Evolutionary conservation across 192 early-diverging fungal species (phyloP), one percentile per base, ranked within the genome.

Genomic region (Coemansia sp.): DNA sequence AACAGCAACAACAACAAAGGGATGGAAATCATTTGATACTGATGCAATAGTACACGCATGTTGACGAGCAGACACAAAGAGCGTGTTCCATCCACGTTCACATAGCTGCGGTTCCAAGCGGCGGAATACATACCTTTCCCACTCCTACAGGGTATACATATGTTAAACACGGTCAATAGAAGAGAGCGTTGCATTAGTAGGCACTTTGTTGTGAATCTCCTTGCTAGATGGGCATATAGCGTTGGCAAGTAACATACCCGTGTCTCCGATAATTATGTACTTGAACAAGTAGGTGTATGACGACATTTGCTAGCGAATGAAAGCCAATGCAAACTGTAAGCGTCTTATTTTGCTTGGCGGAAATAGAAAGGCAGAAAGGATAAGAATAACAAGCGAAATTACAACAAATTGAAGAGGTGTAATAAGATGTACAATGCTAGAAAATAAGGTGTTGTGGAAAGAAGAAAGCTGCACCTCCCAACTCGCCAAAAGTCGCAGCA

Each of bases 191-290:
- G 13, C 2, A 2, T 40, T 40, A 40, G 37, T 40, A 14, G 14
- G 14, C 6, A 2, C 14, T 40, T n/a, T n/a, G n/a, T n/a, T n/a
- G n/a, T n/a, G n/a, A n/a, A n/a, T n/a, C n/a, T n/a, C n/a, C n/a
- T n/a, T n/a, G n/a, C n/a, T n/a, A 27, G 47, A 48, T 48, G 19
- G 5, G 47, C 47, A 22, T 23, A 48, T 20, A 2, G 47, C 13
- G 25, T 27, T 41, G 25, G 7, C 30, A 30, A 59, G 7, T 13
- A 22, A 45, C 66, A 29, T 81, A 75, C 78, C 78, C 59, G 90
- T 88, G 80, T 92, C 90, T 48, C 90, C 90, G 50, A 92, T 90
- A 61, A 92, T 92, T 57, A 92, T 90, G 67, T 90, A 92, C 85
- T 92, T 78, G 70, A 56, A 77, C 54, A 83, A 45, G 68, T 83